phyloP scores from a whole-genome alignment of 129 eudicot species.

The Lonicera japonica region DNA sequence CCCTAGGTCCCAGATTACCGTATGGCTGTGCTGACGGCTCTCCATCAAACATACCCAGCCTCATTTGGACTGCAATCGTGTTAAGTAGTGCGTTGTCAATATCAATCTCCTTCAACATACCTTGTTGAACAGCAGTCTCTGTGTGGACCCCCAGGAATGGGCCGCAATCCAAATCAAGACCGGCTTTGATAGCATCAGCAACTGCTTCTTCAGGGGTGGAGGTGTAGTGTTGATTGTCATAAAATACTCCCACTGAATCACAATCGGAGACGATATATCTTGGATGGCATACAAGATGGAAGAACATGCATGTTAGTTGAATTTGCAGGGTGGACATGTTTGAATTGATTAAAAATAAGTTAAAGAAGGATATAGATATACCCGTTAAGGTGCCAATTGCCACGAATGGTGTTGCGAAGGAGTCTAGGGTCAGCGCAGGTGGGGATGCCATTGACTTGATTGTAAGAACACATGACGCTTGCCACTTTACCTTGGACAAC shows the following conservation, averaged over 20 bases:
- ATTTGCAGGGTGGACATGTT: not conserved
- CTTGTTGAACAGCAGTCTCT: conserved; percentile 52
- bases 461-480: conserved; percentile 92
- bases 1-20: conserved; percentile 66
- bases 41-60: conserved; percentile 92
- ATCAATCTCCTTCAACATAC: conserved; percentile 52
- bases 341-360: not conserved
- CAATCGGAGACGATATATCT: conserved; percentile 89
- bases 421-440: conserved; percentile 90
- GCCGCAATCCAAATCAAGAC: conserved; percentile 96
- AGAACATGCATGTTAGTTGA: not conserved
- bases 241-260: conserved; percentile 79
- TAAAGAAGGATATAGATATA: conserved; percentile 2
- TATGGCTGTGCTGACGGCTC: conserved; percentile 56
- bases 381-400: conserved; percentile 74
- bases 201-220: conserved; percentile 90
- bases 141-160: conserved; percentile 62
- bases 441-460: conserved; percentile 89
- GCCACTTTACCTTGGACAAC: conserved; percentile 82
- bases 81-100: conserved; percentile 48
- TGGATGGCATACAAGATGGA: not conserved
- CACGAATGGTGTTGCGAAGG: conserved; percentile 66
- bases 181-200: conserved; percentile 88
- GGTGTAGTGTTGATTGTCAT: conserved; percentile 68
- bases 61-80: conserved; percentile 72